phyloP scores from a whole-genome alignment of 768 basidiomycete genomes.

The Rubroboletus pulcherrimus region DNA sequence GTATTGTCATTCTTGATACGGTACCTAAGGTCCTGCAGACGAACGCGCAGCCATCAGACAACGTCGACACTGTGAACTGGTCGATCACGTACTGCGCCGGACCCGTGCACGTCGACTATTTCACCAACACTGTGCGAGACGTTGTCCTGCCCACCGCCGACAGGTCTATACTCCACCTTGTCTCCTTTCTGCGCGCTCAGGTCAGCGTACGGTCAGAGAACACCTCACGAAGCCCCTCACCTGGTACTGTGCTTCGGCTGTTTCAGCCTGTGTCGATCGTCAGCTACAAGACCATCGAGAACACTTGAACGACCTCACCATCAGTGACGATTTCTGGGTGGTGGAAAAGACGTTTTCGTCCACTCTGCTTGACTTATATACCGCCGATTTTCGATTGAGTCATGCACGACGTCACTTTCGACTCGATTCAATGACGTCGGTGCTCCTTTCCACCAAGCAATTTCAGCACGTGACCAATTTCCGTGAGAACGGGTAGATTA shows the following conservation, averaged over 20 bases:
- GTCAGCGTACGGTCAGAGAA: neutral
- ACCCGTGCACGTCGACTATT: conserved; percentile 31
- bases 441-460: neutral
- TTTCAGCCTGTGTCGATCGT: conserved; percentile 16
- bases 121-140: conserved; percentile 37
- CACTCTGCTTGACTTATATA: conserved; percentile 11
- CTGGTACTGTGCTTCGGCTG: conserved; percentile 20
- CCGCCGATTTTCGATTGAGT: conserved; percentile 3
- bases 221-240: neutral
- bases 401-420: conserved; percentile 16
- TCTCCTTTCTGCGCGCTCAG: conserved; percentile 32
- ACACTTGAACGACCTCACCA: conserved; percentile 4
- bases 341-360: neutral
- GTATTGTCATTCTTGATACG: conserved; percentile 44
- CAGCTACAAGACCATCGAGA: neutral
- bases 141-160: conserved; percentile 38
- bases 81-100: conserved; percentile 32
- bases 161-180: conserved; percentile 42
- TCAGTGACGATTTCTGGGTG: neutral
- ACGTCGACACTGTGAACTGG: rapidly evolving
- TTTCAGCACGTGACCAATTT: conserved; percentile 3
- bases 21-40: conserved; percentile 30
- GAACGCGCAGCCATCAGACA: neutral
- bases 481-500: neutral
- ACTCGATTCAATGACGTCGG: conserved; percentile 14